Evolutionary conservation across 805 yeast species (phyloP).

Genomic region (Saccharomycopsis oosterbeekiorum): DNA sequence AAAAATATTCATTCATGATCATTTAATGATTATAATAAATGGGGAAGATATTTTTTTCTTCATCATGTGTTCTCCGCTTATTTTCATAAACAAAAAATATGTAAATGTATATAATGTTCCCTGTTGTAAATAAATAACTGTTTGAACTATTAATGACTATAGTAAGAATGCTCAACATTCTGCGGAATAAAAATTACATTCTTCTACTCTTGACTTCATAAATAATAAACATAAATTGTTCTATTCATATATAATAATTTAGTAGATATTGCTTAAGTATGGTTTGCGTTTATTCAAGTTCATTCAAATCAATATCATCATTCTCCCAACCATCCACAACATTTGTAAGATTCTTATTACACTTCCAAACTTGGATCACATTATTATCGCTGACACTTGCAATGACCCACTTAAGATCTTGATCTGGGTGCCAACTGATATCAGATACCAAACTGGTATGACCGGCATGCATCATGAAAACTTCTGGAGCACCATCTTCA

Average conservation of each 20-base stretch:
- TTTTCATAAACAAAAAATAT: not conserved
- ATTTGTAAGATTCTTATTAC: slow-evolving; percentile 29
- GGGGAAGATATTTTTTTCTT: too few species aligned
- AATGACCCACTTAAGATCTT: slow-evolving; percentile 61
- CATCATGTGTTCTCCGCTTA: too few species aligned
- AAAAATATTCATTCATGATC: too few species aligned
- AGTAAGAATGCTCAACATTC: not conserved
- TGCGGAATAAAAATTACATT: not conserved
- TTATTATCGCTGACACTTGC: slow-evolving; percentile 45
- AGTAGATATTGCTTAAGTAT: not conserved
- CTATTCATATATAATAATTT: not conserved
- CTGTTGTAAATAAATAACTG: not conserved
- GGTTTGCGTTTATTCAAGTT: slow-evolving; percentile 14
- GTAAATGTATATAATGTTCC: not conserved
- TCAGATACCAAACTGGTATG: slow-evolving; percentile 73
- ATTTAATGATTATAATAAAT: too few species aligned
- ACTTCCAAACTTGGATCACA: slow-evolving; percentile 37
- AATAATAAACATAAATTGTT: not conserved
- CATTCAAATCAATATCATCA: slow-evolving; percentile 21
- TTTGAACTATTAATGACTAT: not conserved
- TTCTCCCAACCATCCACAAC: slow-evolving; percentile 16
- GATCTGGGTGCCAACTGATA: slow-evolving; percentile 51
- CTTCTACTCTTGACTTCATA: not conserved
- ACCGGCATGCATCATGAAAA: slow-evolving; percentile 88
- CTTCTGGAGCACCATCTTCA: slow-evolving; percentile 84